Evolutionary conservation across 2,329 filamentous ascomycete species (phyloP).

Genomic region (Diaporthe vaccinii): DNA sequence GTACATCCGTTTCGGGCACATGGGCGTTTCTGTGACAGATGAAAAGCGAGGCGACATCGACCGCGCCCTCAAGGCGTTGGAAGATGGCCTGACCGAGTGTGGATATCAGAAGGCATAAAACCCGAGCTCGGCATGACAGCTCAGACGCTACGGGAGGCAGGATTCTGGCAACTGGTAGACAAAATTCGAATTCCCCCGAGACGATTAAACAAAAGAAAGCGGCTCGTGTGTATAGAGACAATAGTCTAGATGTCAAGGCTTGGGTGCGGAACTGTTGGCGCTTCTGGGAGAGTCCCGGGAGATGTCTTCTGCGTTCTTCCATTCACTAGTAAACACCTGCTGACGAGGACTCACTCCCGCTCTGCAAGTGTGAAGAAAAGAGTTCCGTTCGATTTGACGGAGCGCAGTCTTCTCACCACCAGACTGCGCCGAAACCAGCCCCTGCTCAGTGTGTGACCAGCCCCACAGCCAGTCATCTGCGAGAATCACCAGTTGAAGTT

Average conservation of each 20-base stretch:
- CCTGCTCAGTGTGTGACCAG: neutral
- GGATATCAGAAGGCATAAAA: conserved; percentile 69
- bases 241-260: neutral
- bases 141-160: neutral
- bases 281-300: conserved; percentile 5
- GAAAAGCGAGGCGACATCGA: conserved; percentile 85
- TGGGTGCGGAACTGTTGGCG: neutral
- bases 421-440: neutral
- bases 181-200: conserved; percentile 6
- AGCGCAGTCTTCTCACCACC: neutral
- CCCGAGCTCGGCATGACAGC: conserved; percentile 11
- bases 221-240: conserved; percentile 20
- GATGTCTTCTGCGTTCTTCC: conserved; percentile 2
- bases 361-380: neutral
- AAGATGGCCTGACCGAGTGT: conserved; percentile 80
- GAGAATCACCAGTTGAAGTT: neutral
- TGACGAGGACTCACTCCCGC: neutral
- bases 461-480: neutral
- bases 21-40: conserved; percentile 93
- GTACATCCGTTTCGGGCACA: conserved; percentile 97
- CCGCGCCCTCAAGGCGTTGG: conserved; percentile 83
- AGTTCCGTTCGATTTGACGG: neutral
- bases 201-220: conserved; percentile 7
- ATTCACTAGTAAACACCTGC: conserved; percentile 24
- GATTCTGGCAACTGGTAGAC: conserved; percentile 26